Conservation (phyloP, 2,329 filamentous ascomycete genomes). For the Cladorrhinum sp. region DNA sequence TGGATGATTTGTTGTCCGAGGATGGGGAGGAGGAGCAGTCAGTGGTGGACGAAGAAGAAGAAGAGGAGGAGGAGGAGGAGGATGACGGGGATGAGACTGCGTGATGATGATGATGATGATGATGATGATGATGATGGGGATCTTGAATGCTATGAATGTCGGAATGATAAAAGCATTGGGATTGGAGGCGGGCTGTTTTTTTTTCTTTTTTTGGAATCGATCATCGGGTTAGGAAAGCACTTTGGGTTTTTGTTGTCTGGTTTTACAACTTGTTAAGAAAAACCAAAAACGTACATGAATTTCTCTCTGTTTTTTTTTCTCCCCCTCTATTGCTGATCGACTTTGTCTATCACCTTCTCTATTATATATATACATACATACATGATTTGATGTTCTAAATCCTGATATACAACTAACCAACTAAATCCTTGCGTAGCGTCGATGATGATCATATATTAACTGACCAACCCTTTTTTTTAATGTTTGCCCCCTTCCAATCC, state of each 20-base stretch:
- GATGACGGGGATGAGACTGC: not conserved
- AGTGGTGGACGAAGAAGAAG: not conserved
- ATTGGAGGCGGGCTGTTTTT: conserved; percentile 21
- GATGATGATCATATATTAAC: no score
- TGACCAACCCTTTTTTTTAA: not conserved
- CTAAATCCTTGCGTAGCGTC: no score
- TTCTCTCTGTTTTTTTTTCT: not conserved
- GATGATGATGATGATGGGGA: not conserved
- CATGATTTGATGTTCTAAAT: no score
- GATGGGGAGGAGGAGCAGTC: not conserved
- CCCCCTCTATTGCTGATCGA: no score
- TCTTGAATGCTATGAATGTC: not conserved
- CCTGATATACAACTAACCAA: no score
- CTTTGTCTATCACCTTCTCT: no score
- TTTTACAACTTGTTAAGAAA: conserved; percentile 6
- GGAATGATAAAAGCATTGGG: not conserved
- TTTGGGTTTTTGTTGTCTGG: conserved; percentile 1
- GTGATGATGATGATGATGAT: not conserved
- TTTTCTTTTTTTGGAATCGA: conserved; percentile 1
- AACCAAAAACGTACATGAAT: not conserved
- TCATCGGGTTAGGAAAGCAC: not conserved
- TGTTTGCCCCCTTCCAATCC: no score
- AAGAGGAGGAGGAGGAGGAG: not conserved
- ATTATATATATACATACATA: not conserved
- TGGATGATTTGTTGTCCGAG: conserved; percentile 7